Base-by-base conservation (phyloP, 306 rosid genomes). In the Lablab purpureus region DNA sequence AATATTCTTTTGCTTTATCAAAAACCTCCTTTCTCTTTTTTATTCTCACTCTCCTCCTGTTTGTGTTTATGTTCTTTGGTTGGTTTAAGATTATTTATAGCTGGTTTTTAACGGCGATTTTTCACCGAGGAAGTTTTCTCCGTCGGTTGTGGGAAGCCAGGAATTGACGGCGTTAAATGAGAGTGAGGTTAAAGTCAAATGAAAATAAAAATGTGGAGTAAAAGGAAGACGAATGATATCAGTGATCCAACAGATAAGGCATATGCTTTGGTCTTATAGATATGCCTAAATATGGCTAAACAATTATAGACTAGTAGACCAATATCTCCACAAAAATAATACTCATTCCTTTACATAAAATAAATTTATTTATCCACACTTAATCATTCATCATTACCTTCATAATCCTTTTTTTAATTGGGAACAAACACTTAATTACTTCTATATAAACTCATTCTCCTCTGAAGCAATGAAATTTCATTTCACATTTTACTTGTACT, bases 11-110 rank as follows among this genome's bases (percentile, higher is more conserved):
- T 81, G 69, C 74, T 74, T 76, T 51, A 77, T 41, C 82, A 83
- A 71, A 76, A 80, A 74, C 27, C 36, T 23, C 25, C 45, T 47
- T 59, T 46, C 51, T 18, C 28, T 46, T 75, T 76, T 71, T 9
- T n/a, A 15, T 28, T 67, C 6, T 54, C 19, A 0, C 69, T 64
- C 37, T 4, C 45, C 10, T 10, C 45, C 10, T 10, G 10, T 18
- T 36, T 45, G 32, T 22, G 73, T 6, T 45, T 67, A 41, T 56
- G 84, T 75, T 51, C 67, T 76, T 71, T 66, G n/a, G 25, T 34
- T 80, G 78, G 83, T 75, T 83, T 60, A 80, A 75, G 75, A 88
- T 82, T 81, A 77, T 84, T 84, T 83, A 85, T 82, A 86, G 86
- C 77, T 34, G 75, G 75, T 58, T 84, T 54, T 76, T 77, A 77